A percentile compares a stretch with the other conserved stretches of the same genome.
phyloP scores from a whole-genome alignment of 2,329 filamentous ascomycete genomes.

The Microdochium bolleyi region DNA sequence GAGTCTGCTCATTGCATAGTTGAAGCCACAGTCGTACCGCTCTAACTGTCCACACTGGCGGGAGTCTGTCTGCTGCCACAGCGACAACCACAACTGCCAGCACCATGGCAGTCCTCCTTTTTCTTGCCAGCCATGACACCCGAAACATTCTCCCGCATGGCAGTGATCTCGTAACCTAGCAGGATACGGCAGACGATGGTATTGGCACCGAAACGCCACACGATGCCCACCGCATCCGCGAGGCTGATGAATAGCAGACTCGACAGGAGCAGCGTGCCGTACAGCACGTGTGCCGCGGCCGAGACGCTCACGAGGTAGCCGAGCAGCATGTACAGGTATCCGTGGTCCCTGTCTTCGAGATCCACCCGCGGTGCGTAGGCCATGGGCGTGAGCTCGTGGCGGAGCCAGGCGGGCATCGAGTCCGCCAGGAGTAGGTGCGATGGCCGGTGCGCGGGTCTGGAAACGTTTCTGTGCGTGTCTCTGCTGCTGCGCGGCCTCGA shows the following conservation, averaged over 20 bases:
- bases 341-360: not conserved
- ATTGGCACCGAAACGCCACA: slow-evolving; percentile 6
- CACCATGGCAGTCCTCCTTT: too few species aligned
- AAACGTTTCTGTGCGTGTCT: slow-evolving; percentile 5
- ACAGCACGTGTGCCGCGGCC: slow-evolving; percentile 11
- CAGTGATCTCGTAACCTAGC: slow-evolving; percentile 7
- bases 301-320: slow-evolving; percentile 10
- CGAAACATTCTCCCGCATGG: slow-evolving; percentile 5
- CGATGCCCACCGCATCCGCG: slow-evolving; percentile 7
- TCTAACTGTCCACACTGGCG: too few species aligned
- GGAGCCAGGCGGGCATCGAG: not conserved
- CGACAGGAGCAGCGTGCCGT: slow-evolving; percentile 14
- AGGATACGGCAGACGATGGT: slow-evolving; percentile 8
- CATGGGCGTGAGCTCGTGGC: not conserved
- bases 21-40: too few species aligned
- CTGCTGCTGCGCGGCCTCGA: not conserved
- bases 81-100: too few species aligned
- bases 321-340: slow-evolving; percentile 4
- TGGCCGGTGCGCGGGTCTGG: slow-evolving; percentile 9
- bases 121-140: too few species aligned
- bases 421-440: not conserved
- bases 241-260: slow-evolving; percentile 13
- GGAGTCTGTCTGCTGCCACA: too few species aligned
- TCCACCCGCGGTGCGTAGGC: not conserved
- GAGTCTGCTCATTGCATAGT: too few species aligned